Evolutionary conservation across 2,329 filamentous ascomycete genomes (phyloP).

Genomic region (Rosellinia necatrix): DNA sequence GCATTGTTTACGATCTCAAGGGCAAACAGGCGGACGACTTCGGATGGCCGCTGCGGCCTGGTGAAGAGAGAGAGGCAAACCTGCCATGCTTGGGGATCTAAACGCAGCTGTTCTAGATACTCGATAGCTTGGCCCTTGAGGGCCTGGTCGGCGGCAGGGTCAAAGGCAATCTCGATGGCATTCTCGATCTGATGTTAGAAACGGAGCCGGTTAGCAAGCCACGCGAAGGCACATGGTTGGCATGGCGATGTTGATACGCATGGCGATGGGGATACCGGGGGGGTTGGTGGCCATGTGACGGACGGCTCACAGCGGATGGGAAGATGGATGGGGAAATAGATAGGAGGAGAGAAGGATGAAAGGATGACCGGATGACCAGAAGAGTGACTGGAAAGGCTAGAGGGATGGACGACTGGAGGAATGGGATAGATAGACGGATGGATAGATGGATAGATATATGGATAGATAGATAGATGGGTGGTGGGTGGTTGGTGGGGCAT

Average conservation of each 20-base stretch:
- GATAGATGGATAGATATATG: too few relatives aligned
- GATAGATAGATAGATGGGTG: conserved; percentile 41
- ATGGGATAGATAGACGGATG: too few relatives aligned
- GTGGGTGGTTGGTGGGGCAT: conserved; percentile 24
- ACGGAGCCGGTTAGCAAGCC: conserved; percentile 23
- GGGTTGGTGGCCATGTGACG: neutral
- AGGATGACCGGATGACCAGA: too few relatives aligned
- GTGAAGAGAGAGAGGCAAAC: conserved; percentile 86
- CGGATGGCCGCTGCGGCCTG: conserved; percentile 73
- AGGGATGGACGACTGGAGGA: neutral
- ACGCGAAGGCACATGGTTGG: too few relatives aligned
- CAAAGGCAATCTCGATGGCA: conserved; percentile 92
- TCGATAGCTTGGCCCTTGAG: conserved; percentile 84
- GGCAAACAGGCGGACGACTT: conserved; percentile 85
- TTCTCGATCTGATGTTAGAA: conserved; percentile 74
- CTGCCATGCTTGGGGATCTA: conserved; percentile 87
- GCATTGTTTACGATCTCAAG: conserved; percentile 94
- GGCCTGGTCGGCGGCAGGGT: conserved; percentile 73
- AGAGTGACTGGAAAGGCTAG: conserved; percentile 3
- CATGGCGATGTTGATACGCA: too few relatives aligned
- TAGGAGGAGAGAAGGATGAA: too few relatives aligned
- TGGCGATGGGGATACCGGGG: too few relatives aligned
- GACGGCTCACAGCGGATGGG: neutral
- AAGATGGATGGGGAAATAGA: conserved; percentile 2
- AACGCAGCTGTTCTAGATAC: conserved; percentile 77